Conservation (phyloP, 108 stramenopile genomes). For the Epipyxis sp. region DNA sequence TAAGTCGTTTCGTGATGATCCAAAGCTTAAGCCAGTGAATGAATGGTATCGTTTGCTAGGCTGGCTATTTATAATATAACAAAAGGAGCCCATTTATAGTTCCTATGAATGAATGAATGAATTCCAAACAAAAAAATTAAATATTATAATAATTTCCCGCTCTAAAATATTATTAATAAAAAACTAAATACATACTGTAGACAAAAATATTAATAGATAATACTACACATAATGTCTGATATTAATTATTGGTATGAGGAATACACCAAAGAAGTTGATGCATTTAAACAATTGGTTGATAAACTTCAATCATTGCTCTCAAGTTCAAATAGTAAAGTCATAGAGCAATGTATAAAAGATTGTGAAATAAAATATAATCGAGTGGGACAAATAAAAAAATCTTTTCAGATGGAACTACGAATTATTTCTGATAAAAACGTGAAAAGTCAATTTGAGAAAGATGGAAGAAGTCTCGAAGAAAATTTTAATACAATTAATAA, state of each 20-base stretch:
- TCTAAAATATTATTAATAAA: too few relatives aligned
- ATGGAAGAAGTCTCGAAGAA: neutral
- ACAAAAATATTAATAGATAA: too few relatives aligned
- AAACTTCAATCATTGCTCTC: neutral
- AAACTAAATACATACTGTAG: too few relatives aligned
- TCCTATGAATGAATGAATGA: too few relatives aligned
- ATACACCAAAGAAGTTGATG: neutral
- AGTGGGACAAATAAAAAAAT: neutral
- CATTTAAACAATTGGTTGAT: neutral
- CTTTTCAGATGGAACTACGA: neutral
- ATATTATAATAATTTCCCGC: too few relatives aligned
- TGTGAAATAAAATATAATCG: neutral
- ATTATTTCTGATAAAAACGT: neutral
- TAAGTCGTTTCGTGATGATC: too few relatives aligned
- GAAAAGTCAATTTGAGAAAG: neutral
- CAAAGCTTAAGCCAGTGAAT: too few relatives aligned
- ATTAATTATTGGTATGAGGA: slow-evolving; percentile 8
- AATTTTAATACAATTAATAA: neutral
- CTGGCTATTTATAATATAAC: too few relatives aligned
- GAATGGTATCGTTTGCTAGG: too few relatives aligned
- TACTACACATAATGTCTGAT: slow-evolving; percentile 14
- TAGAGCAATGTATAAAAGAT: neutral
- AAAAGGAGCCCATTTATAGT: too few relatives aligned
- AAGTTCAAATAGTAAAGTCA: neutral
- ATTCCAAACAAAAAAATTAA: too few relatives aligned